Conservation (phyloP, 73 alveolate genomes). For the Paramecium pentaurelia region DNA sequence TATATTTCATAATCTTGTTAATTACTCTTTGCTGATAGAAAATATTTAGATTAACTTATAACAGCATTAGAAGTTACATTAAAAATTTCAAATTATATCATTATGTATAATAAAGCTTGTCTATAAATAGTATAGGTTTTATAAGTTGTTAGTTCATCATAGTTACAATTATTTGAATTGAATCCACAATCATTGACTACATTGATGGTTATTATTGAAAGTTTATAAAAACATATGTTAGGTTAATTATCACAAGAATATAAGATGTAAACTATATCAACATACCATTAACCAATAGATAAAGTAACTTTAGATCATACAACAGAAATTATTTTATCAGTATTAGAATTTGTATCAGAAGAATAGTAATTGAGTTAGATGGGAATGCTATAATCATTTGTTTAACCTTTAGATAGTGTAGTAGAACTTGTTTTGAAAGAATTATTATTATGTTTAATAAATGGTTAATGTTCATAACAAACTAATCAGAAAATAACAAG, state of each 20-base stretch:
- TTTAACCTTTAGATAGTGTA: neutral
- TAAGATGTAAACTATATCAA: neutral
- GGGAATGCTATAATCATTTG: neutral
- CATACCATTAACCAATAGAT: neutral
- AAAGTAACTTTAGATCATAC: neutral
- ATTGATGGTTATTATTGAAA: neutral
- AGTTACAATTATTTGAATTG: slow-evolving; percentile 11
- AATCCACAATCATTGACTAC: neutral
- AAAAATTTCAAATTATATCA: neutral
- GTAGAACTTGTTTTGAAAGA: neutral
- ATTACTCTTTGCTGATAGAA: neutral
- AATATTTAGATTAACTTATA: neutral
- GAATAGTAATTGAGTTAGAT: neutral
- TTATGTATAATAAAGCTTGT: neutral
- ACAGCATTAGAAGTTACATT: neutral
- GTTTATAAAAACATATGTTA: neutral
- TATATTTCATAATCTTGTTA: neutral
- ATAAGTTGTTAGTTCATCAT: neutral
- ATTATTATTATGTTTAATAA: neutral
- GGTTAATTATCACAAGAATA: neutral
- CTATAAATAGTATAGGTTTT: neutral
- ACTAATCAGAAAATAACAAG: neutral
- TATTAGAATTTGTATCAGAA: neutral
- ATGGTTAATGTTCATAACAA: neutral
- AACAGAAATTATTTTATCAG: neutral